A percentile compares a stretch with the other conserved stretches of the same genome.
Conservation (phyloP, 108 stramenopile genomes). For the Craspedostauros australis region DNA sequence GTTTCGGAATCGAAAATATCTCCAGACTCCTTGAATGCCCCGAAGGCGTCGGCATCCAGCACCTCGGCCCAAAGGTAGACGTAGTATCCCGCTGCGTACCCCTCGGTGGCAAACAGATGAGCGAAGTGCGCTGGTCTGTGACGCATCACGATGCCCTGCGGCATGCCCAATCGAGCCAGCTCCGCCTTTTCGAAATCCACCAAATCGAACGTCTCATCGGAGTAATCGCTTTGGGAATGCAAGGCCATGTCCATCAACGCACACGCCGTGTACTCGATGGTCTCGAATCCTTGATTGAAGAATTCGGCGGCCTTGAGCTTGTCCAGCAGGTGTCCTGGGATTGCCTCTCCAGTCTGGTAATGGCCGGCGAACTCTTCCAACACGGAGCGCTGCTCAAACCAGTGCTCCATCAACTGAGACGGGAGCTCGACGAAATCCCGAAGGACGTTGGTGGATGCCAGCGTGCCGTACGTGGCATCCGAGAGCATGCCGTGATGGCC, state of each 20-base stretch:
- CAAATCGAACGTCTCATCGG: conserved; percentile 58
- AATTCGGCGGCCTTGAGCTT: conserved; percentile 54
- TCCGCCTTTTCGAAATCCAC: conserved; percentile 55
- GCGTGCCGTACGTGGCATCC: conserved; percentile 55
- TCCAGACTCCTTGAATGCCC: conserved; percentile 68
- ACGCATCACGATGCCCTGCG: conserved; percentile 71
- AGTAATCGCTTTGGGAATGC: conserved; percentile 62
- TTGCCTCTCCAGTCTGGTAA: conserved; percentile 50
- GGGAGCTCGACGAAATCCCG: conserved; percentile 74
- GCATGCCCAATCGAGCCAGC: conserved; percentile 66
- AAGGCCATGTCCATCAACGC: conserved; percentile 70
- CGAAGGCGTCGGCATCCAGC: conserved; percentile 69
- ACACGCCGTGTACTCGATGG: conserved; percentile 72
- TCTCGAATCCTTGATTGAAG: conserved; percentile 76
- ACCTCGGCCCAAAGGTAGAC: conserved; percentile 63
- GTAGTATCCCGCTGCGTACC: conserved; percentile 71
- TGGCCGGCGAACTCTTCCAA: conserved; percentile 60
- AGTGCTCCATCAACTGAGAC: conserved; percentile 76
- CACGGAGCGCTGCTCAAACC: conserved; percentile 57
- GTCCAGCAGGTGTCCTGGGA: conserved; percentile 61
- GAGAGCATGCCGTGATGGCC: conserved; percentile 72
- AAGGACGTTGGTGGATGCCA: conserved; percentile 65
- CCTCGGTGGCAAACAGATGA: conserved; percentile 51
- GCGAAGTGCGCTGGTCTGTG: conserved; percentile 67
- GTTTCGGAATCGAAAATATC: conserved; percentile 54